phyloP scores from a whole-genome alignment of 257 asterid genomes.

The Buddleja alternifolia region DNA sequence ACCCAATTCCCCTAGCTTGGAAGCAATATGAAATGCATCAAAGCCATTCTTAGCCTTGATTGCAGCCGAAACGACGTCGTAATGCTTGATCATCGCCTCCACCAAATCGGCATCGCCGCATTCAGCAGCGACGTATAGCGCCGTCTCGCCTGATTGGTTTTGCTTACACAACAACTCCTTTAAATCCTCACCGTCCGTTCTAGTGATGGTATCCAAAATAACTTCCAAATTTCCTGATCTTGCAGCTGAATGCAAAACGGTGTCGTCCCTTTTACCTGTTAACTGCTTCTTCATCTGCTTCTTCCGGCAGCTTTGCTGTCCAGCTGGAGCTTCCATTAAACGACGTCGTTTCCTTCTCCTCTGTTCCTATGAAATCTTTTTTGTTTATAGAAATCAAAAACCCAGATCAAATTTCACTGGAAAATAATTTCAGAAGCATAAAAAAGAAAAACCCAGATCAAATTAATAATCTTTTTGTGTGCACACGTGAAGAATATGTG shows the following conservation, averaged over 20 bases:
- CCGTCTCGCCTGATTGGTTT: constrained; percentile 76
- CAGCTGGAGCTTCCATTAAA: constrained; percentile 39
- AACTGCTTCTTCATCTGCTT: constrained; percentile 69
- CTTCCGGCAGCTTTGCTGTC: constrained; percentile 35
- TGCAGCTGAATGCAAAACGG: constrained; percentile 63
- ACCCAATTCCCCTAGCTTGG: constrained; percentile 74
- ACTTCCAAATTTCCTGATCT: constrained; percentile 57
- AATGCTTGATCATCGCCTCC: constrained; percentile 57
- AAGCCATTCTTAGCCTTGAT: constrained; percentile 71
- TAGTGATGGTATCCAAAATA: constrained; percentile 46
- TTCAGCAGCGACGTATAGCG: constrained; percentile 73
- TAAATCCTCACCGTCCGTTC: constrained; percentile 41
- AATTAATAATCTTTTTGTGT: constrained; percentile 5
- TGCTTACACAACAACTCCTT: constrained; percentile 52
- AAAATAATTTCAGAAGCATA: neutral
- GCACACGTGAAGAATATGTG: constrained; percentile 31
- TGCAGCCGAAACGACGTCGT: constrained; percentile 56
- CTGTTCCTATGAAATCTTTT: too few relatives aligned
- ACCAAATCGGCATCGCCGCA: constrained; percentile 56
- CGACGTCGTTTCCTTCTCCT: neutral
- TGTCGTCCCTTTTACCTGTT: constrained; percentile 69
- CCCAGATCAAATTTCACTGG: neutral
- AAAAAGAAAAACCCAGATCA: neutral
- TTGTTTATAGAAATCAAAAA: neutral
- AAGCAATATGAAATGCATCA: constrained; percentile 84